A percentile compares a stretch with the other conserved stretches of the same genome.
These are phyloP conservation scores for Lasiodiplodia theobromae DNA, from an alignment of 2,329 filamentous ascomycete species.

Conservation along the genomic window DNA sequence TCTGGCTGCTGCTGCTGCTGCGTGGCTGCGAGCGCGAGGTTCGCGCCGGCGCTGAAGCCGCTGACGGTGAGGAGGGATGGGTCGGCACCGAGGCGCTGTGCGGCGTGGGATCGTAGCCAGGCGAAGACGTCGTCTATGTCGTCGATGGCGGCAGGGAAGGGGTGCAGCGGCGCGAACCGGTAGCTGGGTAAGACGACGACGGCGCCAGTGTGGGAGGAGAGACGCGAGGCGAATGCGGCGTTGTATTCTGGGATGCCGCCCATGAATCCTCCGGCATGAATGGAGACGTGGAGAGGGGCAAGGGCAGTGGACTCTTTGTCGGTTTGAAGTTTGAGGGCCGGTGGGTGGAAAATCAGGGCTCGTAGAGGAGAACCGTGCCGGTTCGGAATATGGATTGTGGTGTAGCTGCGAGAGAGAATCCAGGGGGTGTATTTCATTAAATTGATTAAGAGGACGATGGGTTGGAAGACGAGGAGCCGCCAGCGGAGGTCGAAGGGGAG, in stretches of 20 bases:
- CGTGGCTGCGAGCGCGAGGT: slow-evolving; percentile 49
- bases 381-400: slow-evolving; percentile 48
- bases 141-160: slow-evolving; percentile 52
- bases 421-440: slow-evolving; percentile 34
- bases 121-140: slow-evolving; percentile 54
- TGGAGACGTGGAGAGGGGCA: slow-evolving; percentile 53
- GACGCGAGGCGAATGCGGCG: slow-evolving; percentile 43
- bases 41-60: slow-evolving; percentile 55
- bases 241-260: slow-evolving; percentile 53
- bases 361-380: slow-evolving; percentile 53
- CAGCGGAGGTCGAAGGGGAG: slow-evolving; percentile 54
- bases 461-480: slow-evolving; percentile 55
- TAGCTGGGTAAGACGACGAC: slow-evolving; percentile 51
- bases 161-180: slow-evolving; percentile 50
- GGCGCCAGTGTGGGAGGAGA: slow-evolving; percentile 51
- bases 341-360: slow-evolving; percentile 53
- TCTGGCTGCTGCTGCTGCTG: neutral
- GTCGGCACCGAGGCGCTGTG: slow-evolving; percentile 43
- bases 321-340: slow-evolving; percentile 43
- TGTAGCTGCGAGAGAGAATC: slow-evolving; percentile 32
- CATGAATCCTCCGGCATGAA: slow-evolving; percentile 55
- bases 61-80: slow-evolving; percentile 51
- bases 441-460: slow-evolving; percentile 37
- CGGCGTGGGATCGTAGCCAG: slow-evolving; percentile 41
- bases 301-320: slow-evolving; percentile 42